phyloP scores from a whole-genome alignment of 1,139 yeast genomes.

The Geotrichum fermentans region DNA sequence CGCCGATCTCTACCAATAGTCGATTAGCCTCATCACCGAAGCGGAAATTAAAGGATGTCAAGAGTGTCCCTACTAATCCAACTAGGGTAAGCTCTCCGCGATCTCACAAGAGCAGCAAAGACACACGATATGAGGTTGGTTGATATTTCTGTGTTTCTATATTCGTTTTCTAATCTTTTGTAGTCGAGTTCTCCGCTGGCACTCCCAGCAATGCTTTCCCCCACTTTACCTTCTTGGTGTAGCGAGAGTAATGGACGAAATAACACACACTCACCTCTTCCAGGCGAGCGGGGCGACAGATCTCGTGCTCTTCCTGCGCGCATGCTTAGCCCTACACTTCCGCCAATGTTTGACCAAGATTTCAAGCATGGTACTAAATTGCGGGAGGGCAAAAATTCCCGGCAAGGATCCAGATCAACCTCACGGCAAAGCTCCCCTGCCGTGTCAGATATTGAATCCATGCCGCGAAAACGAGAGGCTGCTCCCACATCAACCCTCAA shows the following conservation, averaged over 20 bases:
- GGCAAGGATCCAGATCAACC: constrained; percentile 2
- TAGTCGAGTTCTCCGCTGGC: constrained; percentile 24
- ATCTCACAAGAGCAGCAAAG: constrained; percentile 6
- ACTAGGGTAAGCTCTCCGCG: constrained; percentile 1
- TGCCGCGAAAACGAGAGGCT: constrained; percentile 2
- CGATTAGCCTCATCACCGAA: constrained; percentile 3
- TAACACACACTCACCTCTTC: constrained; percentile 17
- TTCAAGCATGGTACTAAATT: constrained; percentile 6
- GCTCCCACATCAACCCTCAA: background rate
- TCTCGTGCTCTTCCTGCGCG: constrained; percentile 25
- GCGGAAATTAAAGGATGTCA: background rate
- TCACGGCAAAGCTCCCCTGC: constrained; percentile 9
- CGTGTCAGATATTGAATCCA: constrained; percentile 1
- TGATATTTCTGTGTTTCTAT: background rate
- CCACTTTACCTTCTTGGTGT: constrained; percentile 36
- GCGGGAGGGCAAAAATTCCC: constrained; percentile 5
- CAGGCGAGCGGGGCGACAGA: constrained; percentile 15
- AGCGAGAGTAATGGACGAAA: constrained; percentile 21
- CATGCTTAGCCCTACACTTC: constrained; percentile 37
- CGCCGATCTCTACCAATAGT: background rate
- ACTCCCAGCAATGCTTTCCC: constrained; percentile 39
- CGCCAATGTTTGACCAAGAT: constrained; percentile 28
- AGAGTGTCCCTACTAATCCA: background rate
- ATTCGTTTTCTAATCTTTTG: background rate
- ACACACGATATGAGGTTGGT: constrained; percentile 9